Evolutionary conservation across 2,329 filamentous ascomycete species (phyloP), one percentile per base, ranked within the genome.

Genomic region (Rhynchosporium secalis): DNA sequence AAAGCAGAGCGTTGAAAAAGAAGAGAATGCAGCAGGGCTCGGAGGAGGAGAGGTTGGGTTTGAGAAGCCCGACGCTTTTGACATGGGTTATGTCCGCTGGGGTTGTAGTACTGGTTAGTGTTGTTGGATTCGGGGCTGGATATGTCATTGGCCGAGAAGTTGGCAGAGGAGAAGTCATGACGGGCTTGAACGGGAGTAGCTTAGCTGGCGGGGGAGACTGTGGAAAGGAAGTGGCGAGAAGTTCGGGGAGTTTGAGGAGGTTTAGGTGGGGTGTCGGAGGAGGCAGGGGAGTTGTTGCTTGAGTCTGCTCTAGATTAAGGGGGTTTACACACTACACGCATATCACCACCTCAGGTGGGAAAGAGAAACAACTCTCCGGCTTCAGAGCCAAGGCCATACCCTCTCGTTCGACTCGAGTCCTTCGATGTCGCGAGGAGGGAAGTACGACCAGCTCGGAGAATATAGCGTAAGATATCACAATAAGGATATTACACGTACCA

Each of bases 91-190:
- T 89, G 59, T 85, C 83, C 61, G 86, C 86, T 7, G 86, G 87
- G 20, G 86, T 89, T 1, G 83, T 89, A 1, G 85, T 89, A 8
- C 78, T 90, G 10, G 83, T 89, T 3, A 86, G 84, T 7, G 86
- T 88, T 1, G 86, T 89, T 40, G 86, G 86, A 2, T 89, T 90
- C 67, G 85, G 86, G 2, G 86, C 86, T 8, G 86, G 87, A 10
- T 88, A 88, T 69, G 86, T 88, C 29, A 85, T 88, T 63, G 86
- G 87, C 4, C 79, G 86, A 31, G 86, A 89, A 68, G 85, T 87
- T 29, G 86, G 86, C 3, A 80, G 83, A 40, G 83, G 87, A 66
- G 86, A 89, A 70, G 77, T 63, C 0, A 58, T 73, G 43, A 61
- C 61, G 31, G 66, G 67, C 1, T 60, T 73, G 52, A 72, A 71